Percentiles rank a stretch among this genome's conserved stretches.
Evolutionary conservation across 345 rosid genomes (phyloP).

Genomic region (Dimocarpus longan): DNA sequence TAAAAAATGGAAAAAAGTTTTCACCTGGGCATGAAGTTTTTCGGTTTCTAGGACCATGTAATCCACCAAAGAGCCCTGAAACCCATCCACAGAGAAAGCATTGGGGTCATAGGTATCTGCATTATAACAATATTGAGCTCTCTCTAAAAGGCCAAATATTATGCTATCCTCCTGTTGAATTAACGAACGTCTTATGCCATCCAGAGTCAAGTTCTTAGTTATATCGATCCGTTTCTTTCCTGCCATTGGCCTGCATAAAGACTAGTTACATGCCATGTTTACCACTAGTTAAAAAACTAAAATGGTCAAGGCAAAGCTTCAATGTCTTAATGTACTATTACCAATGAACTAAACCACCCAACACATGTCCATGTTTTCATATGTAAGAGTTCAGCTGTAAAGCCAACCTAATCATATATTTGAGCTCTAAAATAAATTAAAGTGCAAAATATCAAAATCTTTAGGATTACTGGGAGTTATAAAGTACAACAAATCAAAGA

Average conservation of each 20-base stretch:
- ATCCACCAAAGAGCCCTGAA: constrained; percentile 83
- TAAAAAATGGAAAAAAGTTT: neutral
- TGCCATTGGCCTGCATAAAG: constrained; percentile 43
- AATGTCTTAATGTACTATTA: neutral
- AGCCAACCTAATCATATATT: neutral
- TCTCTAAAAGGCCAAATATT: constrained; percentile 74
- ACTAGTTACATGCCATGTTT: constrained; percentile 3
- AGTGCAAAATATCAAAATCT: neutral
- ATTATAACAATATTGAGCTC: constrained; percentile 85
- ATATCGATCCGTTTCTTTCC: constrained; percentile 64
- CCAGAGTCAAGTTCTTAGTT: constrained; percentile 73
- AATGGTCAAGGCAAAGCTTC: neutral
- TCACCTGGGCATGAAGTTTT: constrained; percentile 83
- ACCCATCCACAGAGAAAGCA: constrained; percentile 72
- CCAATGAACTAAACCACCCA: neutral
- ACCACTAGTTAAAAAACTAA: neutral
- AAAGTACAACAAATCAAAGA: neutral
- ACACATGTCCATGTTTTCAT: neutral
- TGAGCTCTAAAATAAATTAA: neutral
- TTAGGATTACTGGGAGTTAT: neutral
- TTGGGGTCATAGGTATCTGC: constrained; percentile 81
- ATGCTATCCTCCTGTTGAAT: constrained; percentile 94
- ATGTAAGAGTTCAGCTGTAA: neutral
- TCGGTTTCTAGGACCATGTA: constrained; percentile 83
- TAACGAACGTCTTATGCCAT: constrained; percentile 71